These are phyloP conservation scores for Pythium graminicola DNA, from an alignment of 352 stramenopile species.

Conservation along the genomic window DNA sequence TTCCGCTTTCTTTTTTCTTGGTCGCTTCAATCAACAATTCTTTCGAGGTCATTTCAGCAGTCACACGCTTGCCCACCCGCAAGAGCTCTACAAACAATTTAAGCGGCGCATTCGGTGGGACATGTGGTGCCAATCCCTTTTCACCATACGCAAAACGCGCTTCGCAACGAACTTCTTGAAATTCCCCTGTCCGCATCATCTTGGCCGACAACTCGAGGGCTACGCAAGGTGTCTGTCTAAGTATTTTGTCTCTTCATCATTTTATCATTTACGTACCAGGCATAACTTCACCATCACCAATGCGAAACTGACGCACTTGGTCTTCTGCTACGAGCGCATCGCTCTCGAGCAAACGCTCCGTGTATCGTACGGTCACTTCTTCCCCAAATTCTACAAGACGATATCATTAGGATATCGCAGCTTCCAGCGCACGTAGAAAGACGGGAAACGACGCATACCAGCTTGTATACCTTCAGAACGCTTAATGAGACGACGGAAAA, in stretches of 20 bases:
- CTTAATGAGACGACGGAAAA: conserved; percentile 63
- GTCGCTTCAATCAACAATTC: conserved; percentile 68
- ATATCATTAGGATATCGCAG: conserved; percentile 1
- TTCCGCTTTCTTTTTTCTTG: conserved; percentile 82
- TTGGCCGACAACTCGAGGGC: conserved; percentile 71
- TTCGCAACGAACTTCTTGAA: conserved; percentile 66
- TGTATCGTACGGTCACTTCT: conserved; percentile 70
- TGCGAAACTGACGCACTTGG: conserved; percentile 63
- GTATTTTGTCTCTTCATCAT: neutral
- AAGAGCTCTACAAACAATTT: conserved; percentile 54
- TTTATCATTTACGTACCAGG: conserved; percentile 33
- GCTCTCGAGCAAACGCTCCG: conserved; percentile 42
- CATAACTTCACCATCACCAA: conserved; percentile 77
- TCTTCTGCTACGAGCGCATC: conserved; percentile 35
- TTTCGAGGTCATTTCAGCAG: conserved; percentile 60
- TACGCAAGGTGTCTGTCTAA: conserved; percentile 9
- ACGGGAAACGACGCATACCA: conserved; percentile 25
- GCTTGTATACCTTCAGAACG: conserved; percentile 54
- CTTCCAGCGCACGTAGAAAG: neutral
- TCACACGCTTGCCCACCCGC: conserved; percentile 58
- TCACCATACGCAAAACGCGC: conserved; percentile 69
- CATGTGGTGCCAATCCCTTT: conserved; percentile 42
- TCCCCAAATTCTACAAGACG: conserved; percentile 70
- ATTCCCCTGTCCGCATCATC: conserved; percentile 72
- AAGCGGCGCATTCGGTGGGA: conserved; percentile 41